Percentiles rank a stretch among this genome's conserved stretches.
Evolutionary conservation across 1,284 basidiomycete species (phyloP).

Genomic region (Boletus holoroseus): DNA sequence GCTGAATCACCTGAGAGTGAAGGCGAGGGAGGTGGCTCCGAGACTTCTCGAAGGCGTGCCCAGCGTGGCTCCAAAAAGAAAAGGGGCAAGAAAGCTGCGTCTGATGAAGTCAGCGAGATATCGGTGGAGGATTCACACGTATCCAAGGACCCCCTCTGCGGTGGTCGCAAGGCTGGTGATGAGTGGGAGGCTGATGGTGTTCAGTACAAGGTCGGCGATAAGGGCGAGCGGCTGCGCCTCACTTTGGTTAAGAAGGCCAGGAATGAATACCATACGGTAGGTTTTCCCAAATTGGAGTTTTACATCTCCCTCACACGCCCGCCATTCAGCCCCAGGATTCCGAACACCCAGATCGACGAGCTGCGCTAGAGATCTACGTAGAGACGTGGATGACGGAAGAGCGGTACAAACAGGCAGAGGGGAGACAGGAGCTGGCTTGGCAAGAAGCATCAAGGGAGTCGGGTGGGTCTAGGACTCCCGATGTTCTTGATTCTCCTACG

Average conservation of each 20-base stretch:
- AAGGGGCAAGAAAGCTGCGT: constrained; percentile 28
- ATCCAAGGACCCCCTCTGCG: constrained; percentile 46
- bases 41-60: constrained; percentile 23
- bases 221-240: constrained; percentile 63
- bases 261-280: constrained; percentile 67
- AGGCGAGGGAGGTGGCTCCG: constrained; percentile 17
- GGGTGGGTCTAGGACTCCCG: constrained; percentile 40
- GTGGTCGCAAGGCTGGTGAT: constrained; percentile 59
- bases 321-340: constrained; percentile 62
- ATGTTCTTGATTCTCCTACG: constrained; percentile 33
- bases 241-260: constrained; percentile 62
- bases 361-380: constrained; percentile 61
- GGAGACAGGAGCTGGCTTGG: constrained; percentile 58
- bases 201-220: constrained; percentile 62
- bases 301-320: constrained; percentile 7
- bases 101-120: constrained; percentile 32
- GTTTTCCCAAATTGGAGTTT: constrained; percentile 16
- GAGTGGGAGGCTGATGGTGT: constrained; percentile 68
- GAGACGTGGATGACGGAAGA: constrained; percentile 74
- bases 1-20: constrained; percentile 47
- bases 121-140: constrained; percentile 43
- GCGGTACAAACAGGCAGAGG: constrained; percentile 60
- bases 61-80: constrained; percentile 34
- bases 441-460: constrained; percentile 48
- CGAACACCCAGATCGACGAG: constrained; percentile 64